phyloP scores from a whole-genome alignment of 2,329 filamentous ascomycete genomes.

The Phoma sp. region DNA sequence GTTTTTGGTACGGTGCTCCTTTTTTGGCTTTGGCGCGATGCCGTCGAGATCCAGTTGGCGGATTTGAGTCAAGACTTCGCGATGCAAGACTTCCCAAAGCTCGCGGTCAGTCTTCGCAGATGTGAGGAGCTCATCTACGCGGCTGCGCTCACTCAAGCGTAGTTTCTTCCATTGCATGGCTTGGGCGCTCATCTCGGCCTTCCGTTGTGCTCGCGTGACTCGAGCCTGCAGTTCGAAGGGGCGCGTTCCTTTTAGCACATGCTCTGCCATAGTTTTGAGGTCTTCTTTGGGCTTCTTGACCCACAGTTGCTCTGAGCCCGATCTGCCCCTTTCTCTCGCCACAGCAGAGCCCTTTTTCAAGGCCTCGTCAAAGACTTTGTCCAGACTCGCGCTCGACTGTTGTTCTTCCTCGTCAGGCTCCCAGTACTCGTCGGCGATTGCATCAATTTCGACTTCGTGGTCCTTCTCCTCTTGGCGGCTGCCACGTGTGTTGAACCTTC shows the following conservation, averaged over 20 bases:
- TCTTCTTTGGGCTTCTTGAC: slow-evolving; percentile 13
- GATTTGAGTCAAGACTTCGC: slow-evolving; percentile 69
- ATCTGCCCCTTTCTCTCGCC: slow-evolving; percentile 6
- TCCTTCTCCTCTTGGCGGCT: slow-evolving; percentile 21
- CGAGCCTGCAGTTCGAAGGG: slow-evolving; percentile 4
- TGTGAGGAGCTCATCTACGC: slow-evolving; percentile 62
- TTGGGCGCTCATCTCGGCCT: slow-evolving; percentile 11
- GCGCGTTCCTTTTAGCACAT: slow-evolving; percentile 16
- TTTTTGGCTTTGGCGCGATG: not conserved
- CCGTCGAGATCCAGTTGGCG: slow-evolving; percentile 60
- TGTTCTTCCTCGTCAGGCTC: slow-evolving; percentile 37
- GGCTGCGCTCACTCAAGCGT: slow-evolving; percentile 51
- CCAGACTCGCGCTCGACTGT: slow-evolving; percentile 19
- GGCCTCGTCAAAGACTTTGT: slow-evolving; percentile 41
- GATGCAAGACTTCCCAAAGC: slow-evolving; percentile 71
- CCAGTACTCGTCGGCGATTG: slow-evolving; percentile 41
- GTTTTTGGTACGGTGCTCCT: not conserved
- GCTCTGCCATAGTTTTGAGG: slow-evolving; percentile 23
- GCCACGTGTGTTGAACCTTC: slow-evolving; percentile 31
- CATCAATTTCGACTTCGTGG: slow-evolving; percentile 29
- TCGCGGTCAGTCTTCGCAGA: slow-evolving; percentile 65
- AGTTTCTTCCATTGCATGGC: slow-evolving; percentile 20
- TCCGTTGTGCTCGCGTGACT: not conserved
- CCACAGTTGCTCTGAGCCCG: slow-evolving; percentile 10
- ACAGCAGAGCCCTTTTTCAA: slow-evolving; percentile 22